Base-by-base conservation (phyloP, 495 filamentous ascomycete species). In the Aspergillus avenaceus region DNA sequence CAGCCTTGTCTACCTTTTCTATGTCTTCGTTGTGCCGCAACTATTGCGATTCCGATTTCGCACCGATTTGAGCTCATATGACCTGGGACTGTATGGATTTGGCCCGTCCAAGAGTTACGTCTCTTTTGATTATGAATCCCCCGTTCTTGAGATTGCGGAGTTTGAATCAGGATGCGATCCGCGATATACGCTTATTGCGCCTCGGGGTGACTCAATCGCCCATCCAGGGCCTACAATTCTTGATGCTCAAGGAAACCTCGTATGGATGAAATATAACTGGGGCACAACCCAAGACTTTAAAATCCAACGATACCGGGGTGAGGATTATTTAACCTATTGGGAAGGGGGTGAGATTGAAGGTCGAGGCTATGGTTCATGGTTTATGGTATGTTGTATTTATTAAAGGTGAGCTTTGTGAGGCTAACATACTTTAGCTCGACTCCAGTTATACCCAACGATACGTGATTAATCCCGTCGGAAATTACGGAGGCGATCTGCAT, bases 321-420 rank as follows among this genome's bases (percentile, higher is more conserved):
- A 72, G 41, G 65, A 73, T 11, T 79, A 73, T 51, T 32, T 82
- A 40, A 78, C 77, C 3, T 81, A 75, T 46, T 82, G 78, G 79
- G 69, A 77, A 38, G 77, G 78, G 7, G 62, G 73, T 26, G 70
- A 75, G 50, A 62, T 74, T 28, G 71, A 71, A 21, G 75, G 71
- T 25, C 60, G 77, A 53, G 76, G 76, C 2, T 64, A 62, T 44
- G 79, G 79, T 7, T 66, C 67, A 36, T 77, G 77, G 55, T 74
- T 72, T 34, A 76, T 78, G 74, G 73, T 76, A 56, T 29, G 65
- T 44, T 0, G 16, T 9, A 28, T 43, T 23, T 14, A 28, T 8
- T 13, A 4, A 4, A 16, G 5, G 4, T 0, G 28, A 8, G 9
- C 9, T 34, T 4, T 23, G 26, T 9, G 5, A 18, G 9, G 36